Percentiles rank a stretch among this genome's conserved stretches.
Evolutionary conservation across 2,329 filamentous ascomycete species (phyloP).

Genomic region (Fusarium acutatum): DNA sequence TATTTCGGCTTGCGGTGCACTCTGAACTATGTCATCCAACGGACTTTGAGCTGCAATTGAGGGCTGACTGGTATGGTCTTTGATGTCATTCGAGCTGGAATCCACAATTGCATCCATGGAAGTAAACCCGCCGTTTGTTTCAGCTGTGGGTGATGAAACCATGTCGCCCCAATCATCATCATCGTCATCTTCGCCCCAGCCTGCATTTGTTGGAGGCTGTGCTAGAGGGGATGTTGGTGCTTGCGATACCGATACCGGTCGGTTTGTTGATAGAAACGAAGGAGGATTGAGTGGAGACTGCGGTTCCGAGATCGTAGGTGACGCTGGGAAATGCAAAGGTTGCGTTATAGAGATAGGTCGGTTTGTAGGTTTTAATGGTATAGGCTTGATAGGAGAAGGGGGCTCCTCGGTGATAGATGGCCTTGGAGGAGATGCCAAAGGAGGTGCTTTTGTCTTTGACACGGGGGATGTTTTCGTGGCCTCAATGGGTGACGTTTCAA

Average conservation of each 20-base stretch:
- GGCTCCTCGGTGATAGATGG: slow-evolving; percentile 15
- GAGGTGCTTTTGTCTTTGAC: neutral
- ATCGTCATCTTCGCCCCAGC: slow-evolving; percentile 38
- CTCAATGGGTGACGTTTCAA: slow-evolving; percentile 14
- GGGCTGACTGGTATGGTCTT: slow-evolving; percentile 5
- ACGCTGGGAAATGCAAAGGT: slow-evolving; percentile 24
- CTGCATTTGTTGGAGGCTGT: slow-evolving; percentile 29
- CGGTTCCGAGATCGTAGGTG: slow-evolving; percentile 17
- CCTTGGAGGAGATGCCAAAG: neutral
- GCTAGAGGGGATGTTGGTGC: slow-evolving; percentile 35
- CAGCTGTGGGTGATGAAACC: slow-evolving; percentile 51
- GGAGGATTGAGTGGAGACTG: slow-evolving; percentile 17
- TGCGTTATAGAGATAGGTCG: slow-evolving; percentile 32
- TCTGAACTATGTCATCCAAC: neutral
- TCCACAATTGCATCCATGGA: slow-evolving; percentile 30
- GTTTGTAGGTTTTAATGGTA: slow-evolving; percentile 25
- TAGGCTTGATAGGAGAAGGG: slow-evolving; percentile 24
- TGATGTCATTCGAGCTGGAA: neutral
- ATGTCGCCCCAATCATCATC: slow-evolving; percentile 71
- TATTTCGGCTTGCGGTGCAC: neutral
- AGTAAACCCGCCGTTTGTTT: slow-evolving; percentile 26
- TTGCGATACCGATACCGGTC: slow-evolving; percentile 27
- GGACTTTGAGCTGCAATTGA: slow-evolving; percentile 9
- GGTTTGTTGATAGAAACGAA: slow-evolving; percentile 11
- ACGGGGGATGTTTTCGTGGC: slow-evolving; percentile 11